Evolutionary conservation across 2,329 filamentous ascomycete genomes (phyloP).

Genomic region (Penicillium sp.): DNA sequence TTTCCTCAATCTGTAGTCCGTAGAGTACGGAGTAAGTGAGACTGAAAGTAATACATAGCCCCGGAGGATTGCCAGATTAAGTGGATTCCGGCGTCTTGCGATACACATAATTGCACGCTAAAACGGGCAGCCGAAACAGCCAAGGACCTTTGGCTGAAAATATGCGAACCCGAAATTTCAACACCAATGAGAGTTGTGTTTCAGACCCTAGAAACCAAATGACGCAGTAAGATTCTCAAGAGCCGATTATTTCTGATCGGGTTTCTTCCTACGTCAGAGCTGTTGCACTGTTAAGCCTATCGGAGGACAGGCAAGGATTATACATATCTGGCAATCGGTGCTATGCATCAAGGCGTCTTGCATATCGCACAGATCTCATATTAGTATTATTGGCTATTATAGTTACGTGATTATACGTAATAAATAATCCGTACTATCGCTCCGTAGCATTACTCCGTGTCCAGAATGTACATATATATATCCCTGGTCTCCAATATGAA

Average conservation of each 20-base stretch:
- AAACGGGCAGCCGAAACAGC: background rate
- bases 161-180: background rate
- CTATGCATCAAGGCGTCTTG: background rate
- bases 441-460: background rate
- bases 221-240: background rate
- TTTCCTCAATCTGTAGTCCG: background rate
- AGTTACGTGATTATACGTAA: background rate
- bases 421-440: background rate
- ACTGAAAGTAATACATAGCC: background rate
- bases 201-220: background rate
- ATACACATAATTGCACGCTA: constrained; percentile 3
- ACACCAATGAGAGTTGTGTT: background rate
- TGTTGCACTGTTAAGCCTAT: background rate
- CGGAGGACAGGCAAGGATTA: background rate
- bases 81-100: background rate
- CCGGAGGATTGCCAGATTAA: background rate
- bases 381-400: background rate
- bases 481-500: background rate
- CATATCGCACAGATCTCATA: background rate
- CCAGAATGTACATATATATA: background rate
- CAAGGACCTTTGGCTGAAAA: constrained; percentile 1
- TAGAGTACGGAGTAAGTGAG: background rate
- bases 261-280: background rate
- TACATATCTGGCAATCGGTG: background rate
- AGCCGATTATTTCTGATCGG: background rate